Base-by-base conservation (phyloP, 768 basidiomycete species). In the Coprinopsis cinerea region DNA sequence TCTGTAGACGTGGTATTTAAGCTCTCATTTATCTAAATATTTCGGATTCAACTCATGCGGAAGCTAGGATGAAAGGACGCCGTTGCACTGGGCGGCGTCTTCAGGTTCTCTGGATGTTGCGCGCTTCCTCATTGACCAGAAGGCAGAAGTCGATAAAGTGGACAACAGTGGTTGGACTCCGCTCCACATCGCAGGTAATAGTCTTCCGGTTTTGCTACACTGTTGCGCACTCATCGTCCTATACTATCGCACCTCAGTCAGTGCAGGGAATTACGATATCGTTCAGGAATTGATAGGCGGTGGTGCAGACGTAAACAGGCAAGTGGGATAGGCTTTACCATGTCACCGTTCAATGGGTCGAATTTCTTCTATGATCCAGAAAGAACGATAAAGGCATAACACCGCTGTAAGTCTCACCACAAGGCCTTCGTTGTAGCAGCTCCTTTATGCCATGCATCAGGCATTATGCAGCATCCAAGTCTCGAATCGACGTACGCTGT, bases 401-500 rank as follows among this genome's bases (percentile, higher is more conserved):
- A 2, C 79, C 92, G 30, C 63, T 96, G 92, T 93, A 65, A 64
- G 86, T 67, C 53, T 48, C 34, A 40, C 46, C 25, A 41, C 48
- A 50, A 43, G 40, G 20, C 28, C 63, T 42, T 36, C 52, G 52
- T 26, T 47, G 44, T 32, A 54, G 55, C 55, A n/a, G n/a, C 54
- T 48, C 53, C 42, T 59, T 46, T 47, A 37, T 59, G 37, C 32
- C 56, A 30, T 54, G 53, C 47, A 61, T 53, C 54, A 95, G 92
- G 58, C 91, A 94, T 67, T 95, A 95, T 61, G 91, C 92, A 24
- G 92, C 92, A 39, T 95, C 92, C 25, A 94, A 93, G 64, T 85
- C 91, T 49, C 86, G 83, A 37, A 78, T 92, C 54, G 87, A 91
- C 61, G 91, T 88, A 63, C 60, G 69, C 58, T 65, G 57, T 59